A percentile compares a stretch with the other conserved stretches of the same genome.
Conservation (phyloP, 1,284 basidiomycete species). For the Cutaneotrichosporon sp. region DNA sequence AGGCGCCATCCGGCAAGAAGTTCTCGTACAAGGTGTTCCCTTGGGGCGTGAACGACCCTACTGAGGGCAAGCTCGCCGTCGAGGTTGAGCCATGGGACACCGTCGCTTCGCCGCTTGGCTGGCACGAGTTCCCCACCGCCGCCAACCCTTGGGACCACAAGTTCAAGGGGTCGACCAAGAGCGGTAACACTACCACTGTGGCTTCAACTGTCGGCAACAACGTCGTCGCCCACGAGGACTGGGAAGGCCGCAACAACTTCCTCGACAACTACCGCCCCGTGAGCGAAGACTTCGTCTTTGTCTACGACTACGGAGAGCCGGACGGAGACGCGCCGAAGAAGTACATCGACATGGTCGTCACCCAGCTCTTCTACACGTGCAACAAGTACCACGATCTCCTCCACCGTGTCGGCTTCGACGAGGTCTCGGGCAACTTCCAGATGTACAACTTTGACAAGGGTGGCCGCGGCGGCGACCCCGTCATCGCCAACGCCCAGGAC, state of each 20-base stretch:
- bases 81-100: conserved; percentile 61
- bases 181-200: conserved; percentile 55
- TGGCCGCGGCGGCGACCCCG: conserved; percentile 77
- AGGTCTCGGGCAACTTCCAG: conserved; percentile 92
- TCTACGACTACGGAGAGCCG: conserved; percentile 61
- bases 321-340: conserved; percentile 54
- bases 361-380: conserved; percentile 88
- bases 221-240: conserved; percentile 54
- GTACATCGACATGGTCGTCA: conserved; percentile 78
- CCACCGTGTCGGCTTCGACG: conserved; percentile 77
- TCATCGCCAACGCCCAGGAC: conserved; percentile 92
- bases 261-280: conserved; percentile 73
- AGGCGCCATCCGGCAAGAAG: conserved; percentile 23
- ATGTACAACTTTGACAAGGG: conserved; percentile 90
- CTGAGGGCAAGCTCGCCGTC: conserved; percentile 39
- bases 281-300: conserved; percentile 58
- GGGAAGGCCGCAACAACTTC: conserved; percentile 74
- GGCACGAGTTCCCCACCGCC: conserved; percentile 61
- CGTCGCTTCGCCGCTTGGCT: conserved; percentile 76
- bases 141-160: conserved; percentile 40
- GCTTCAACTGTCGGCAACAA: conserved; percentile 87
- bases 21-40: conserved; percentile 48
- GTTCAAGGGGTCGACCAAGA: conserved; percentile 36
- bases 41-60: conserved; percentile 49
- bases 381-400: conserved; percentile 62